Percentiles rank a stretch among this genome's conserved stretches.
These are phyloP conservation scores for Entrophospora sp. DNA, from an alignment of 192 early-diverging fungal species.

Conservation along the genomic window DNA sequence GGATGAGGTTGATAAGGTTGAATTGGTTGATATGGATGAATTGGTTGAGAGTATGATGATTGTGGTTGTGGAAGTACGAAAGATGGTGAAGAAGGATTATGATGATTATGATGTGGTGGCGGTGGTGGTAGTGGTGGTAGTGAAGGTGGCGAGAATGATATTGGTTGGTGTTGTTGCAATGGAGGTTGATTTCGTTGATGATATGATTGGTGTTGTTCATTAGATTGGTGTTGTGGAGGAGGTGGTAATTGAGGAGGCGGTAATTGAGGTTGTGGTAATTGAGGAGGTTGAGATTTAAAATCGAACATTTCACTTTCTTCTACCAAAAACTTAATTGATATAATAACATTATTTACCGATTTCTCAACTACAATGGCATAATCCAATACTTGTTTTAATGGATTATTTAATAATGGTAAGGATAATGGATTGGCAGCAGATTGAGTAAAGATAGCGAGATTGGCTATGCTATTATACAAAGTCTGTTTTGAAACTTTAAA, in stretches of 20 bases:
- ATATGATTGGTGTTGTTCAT: no score
- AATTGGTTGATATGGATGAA: no score
- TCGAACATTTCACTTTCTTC: conserved; percentile 40
- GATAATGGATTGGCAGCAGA: conserved; percentile 50
- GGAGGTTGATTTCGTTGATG: no score
- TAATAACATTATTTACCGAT: conserved; percentile 42
- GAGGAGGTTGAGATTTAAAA: conserved; percentile 28
- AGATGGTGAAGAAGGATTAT: no score
- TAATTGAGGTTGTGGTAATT: conserved; percentile 32
- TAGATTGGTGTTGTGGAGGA: no score
- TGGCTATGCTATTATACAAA: conserved; percentile 57
- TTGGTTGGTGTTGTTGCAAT: no score
- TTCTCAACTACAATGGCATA: conserved; percentile 46
- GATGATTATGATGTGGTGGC: no score
- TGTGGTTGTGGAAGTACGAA: no score
- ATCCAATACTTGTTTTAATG: conserved; percentile 38
- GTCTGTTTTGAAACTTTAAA: conserved; percentile 54
- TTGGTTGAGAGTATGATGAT: no score
- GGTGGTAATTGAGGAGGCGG: conserved; percentile 21
- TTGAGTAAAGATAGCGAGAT: conserved; percentile 48
- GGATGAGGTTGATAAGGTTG: no score
- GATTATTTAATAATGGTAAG: conserved; percentile 42
- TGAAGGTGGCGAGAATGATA: no score
- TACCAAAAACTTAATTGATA: conserved; percentile 41
- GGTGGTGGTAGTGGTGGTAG: no score